Percentiles rank a stretch among this genome's conserved stretches.
Conservation (phyloP, 345 rosid species). For the Cardamine occulta region DNA sequence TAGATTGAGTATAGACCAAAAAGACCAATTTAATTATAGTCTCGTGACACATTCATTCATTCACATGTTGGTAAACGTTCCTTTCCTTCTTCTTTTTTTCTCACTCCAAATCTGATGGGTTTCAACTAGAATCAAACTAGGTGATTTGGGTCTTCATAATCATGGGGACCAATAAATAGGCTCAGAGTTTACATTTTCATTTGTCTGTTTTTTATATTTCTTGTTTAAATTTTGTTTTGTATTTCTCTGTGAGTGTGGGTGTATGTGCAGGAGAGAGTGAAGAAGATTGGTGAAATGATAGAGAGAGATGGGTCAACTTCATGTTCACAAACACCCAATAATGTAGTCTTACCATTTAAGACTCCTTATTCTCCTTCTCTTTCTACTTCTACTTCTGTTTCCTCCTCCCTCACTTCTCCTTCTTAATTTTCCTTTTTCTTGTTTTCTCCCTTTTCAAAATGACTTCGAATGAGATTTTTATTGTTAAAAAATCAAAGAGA, state of each 20-base stretch:
- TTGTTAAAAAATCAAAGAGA: not conserved
- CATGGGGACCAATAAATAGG: slow-evolving; percentile 25
- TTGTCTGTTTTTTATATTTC: slow-evolving; percentile 14
- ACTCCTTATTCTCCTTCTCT: slow-evolving; percentile 23
- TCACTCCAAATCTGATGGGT: slow-evolving; percentile 36
- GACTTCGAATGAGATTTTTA: not conserved
- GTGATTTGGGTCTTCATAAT: slow-evolving; percentile 25
- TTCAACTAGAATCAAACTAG: slow-evolving; percentile 29
- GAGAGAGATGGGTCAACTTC: slow-evolving; percentile 35
- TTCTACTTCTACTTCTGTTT: slow-evolving; percentile 34
- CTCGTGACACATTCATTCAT: slow-evolving; percentile 31
- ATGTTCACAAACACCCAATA: slow-evolving; percentile 27
- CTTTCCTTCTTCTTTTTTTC: slow-evolving; percentile 1
- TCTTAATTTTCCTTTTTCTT: not conserved
- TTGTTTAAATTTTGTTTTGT: slow-evolving; percentile 25
- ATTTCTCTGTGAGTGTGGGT: slow-evolving; percentile 6
- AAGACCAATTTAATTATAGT: slow-evolving; percentile 18
- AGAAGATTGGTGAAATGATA: slow-evolving; percentile 45
- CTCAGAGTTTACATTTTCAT: not conserved
- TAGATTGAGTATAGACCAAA: slow-evolving; percentile 15
- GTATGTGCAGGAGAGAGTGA: slow-evolving; percentile 44
- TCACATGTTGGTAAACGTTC: slow-evolving; percentile 34
- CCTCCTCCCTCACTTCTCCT: slow-evolving; percentile 39
- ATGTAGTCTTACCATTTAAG: slow-evolving; percentile 28
- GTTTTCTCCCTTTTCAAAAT: not conserved